Conservation (phyloP, 768 basidiomycete species). For the Tylopilus intermedius region DNA sequence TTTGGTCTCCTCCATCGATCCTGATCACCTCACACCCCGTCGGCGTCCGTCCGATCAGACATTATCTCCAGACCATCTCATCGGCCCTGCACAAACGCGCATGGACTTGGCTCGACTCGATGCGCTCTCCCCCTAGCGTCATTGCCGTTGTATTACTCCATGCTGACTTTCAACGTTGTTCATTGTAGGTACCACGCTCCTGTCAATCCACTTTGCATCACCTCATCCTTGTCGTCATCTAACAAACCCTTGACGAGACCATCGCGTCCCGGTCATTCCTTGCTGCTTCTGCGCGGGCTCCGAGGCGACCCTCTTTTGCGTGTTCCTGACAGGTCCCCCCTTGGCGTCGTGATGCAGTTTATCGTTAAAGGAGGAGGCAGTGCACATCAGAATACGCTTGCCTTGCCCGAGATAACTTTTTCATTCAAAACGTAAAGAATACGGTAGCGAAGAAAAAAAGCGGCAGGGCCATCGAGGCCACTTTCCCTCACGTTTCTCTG, state of each 20-base stretch:
- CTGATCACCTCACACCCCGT: neutral
- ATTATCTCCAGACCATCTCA: neutral
- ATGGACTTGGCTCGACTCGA: neutral
- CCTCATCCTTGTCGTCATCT: constrained; percentile 21
- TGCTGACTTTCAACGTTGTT: constrained; percentile 7
- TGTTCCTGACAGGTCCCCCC: constrained; percentile 22
- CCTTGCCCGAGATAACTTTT: neutral
- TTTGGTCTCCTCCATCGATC: neutral
- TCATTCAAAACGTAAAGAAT: constrained; percentile 11
- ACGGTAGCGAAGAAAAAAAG: constrained; percentile 1
- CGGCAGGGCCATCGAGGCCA: neutral
- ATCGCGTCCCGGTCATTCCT: neutral
- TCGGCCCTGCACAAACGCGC: constrained; percentile 3
- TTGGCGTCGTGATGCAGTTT: constrained; percentile 24
- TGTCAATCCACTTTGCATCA: constrained; percentile 19
- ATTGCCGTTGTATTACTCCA: neutral
- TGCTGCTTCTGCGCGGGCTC: constrained; percentile 27
- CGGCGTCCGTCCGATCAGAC: neutral
- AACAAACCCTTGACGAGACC: neutral
- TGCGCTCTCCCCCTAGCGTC: constrained; percentile 2
- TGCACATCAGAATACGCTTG: constrained; percentile 9
- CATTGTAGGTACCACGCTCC: constrained; percentile 8
- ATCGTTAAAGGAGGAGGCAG: constrained; percentile 16
- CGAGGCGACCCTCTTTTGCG: constrained; percentile 23
- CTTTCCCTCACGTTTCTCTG: neutral